Evolutionary conservation across 805 yeast genomes (phyloP), one percentile per base, ranked within the genome.

Genomic region (Candida bentonensis): DNA sequence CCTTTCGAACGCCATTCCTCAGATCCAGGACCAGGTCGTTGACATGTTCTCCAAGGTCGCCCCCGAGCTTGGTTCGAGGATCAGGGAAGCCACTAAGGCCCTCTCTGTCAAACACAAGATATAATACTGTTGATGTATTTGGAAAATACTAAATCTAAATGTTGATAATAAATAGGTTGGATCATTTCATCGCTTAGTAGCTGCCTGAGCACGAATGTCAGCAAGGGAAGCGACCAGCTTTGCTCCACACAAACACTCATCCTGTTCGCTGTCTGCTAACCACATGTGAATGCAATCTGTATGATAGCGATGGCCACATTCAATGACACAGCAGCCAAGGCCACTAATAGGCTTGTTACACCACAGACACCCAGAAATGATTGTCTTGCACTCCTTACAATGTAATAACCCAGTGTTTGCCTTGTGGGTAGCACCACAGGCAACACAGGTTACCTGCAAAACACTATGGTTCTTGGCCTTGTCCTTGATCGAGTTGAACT

Each of bases 241-340:
- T 30, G 36, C 17, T 0, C 94, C 92, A 2, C 77, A 78, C 1
- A 96, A 96, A 57, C 97, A 88, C 45, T 76, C 84, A 2, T 62
- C 55, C 67, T 80, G 78, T 15, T 65, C 67, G 30, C 74, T 79
- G 1, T 72, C 77, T 20, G 78, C 58, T 54, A 83, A 78, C 96
- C 96, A 89, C 28, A 72, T 69, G 47, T 70, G 69, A 54, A 86
- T 65, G 65, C 97, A 89, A 2, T 78, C 79, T 55, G 76, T 76
- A 62, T 89, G 97, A 1, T 89, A 87, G 46, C 78, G 69, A 60
- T 89, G 97, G 0, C 96, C 96, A 65, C 97, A 89, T 22, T 66
- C 72, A 42, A 82, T 58, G 48, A 67, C 63, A 48, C 65, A 72
- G 15, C 82, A 73, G 15, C 79, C 70, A 45, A 82, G 66, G 0